Evolutionary conservation across 306 rosid genomes (phyloP).

Genomic region (Echinosophora koreensis): DNA sequence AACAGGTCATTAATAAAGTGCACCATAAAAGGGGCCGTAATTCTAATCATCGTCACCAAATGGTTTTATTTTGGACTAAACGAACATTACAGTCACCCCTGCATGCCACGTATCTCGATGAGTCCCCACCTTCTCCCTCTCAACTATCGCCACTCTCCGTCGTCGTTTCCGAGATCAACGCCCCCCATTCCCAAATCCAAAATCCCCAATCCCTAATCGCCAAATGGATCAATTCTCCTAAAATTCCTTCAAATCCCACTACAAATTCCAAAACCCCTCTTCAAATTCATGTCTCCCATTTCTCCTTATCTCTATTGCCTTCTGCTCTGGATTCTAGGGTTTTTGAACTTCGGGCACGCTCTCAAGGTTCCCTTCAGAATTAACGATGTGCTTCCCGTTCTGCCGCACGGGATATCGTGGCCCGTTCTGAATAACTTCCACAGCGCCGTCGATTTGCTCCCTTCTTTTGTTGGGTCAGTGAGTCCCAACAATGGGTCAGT

Average conservation of each 20-base stretch:
- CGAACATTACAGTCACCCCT: background rate
- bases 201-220: constrained; percentile 24
- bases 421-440: constrained; percentile 90
- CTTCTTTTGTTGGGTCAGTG: constrained; percentile 83
- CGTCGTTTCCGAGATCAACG: background rate
- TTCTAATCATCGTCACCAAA: too few relatives aligned
- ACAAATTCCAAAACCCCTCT: background rate
- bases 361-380: constrained; percentile 75
- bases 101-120: constrained; percentile 35
- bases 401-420: constrained; percentile 87
- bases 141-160: background rate
- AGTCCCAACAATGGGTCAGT: constrained; percentile 68
- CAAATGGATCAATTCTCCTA: constrained; percentile 41
- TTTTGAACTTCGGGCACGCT: constrained; percentile 48
- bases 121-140: constrained; percentile 31
- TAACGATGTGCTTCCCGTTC: constrained; percentile 88
- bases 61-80: too few relatives aligned
- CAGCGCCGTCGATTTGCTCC: constrained; percentile 93
- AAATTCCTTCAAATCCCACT: background rate
- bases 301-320: background rate
- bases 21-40: too few relatives aligned
- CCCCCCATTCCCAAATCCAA: constrained; percentile 21
- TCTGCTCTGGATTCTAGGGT: constrained; percentile 52
- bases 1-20: too few relatives aligned
- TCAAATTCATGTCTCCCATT: constrained; percentile 44